Base-by-base conservation (phyloP, 495 filamentous ascomycete genomes). In the Penicillium goetzii region DNA sequence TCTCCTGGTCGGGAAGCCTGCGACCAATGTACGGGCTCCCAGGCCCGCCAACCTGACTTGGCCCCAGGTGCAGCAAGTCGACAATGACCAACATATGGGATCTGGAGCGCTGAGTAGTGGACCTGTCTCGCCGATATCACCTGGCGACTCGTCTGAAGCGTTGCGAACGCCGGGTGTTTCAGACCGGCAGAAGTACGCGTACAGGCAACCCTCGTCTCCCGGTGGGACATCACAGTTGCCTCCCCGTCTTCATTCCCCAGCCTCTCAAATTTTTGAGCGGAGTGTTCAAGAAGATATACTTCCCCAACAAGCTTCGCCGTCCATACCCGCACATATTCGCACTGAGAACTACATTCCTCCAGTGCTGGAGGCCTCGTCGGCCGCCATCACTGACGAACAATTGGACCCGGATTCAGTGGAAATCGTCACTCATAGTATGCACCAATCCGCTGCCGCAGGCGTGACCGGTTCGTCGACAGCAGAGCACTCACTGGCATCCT, bases 281-380 rank as follows among this genome's bases (percentile, higher is more conserved):
- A 88, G 91, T 75, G 93, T 97, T 15, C 93, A 97, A 73, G 93
- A 97, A 68, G 86, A 84, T 67, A 77, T 84, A 32, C 64, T 85
- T 9, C 76, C 85, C n/a, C 70, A 82, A 8, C 88, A 92, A 58
- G 60, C 71, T 15, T 72, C 71, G 1, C 85, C 90, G 3, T 88
- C 90, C 11, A 94, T 95, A 61, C 93, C 93, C 10, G 85, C 89
- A 2, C 93, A 97, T 70, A 96, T 97, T 67, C 85, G 89, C 63
- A 96, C 90, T 30, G 93, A 97, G 74, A 92, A 97, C 78, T 88
- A 92, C 72, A 97, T 97, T 69, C 93, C 93, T 26, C 86, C 93
- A 1, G 93, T 93, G 12, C 82, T 97, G 23, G 93, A 97, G 74
- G 93, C 93, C 32, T 90, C 90, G 3, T 93, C 90, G 38, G 86